Percentiles rank a stretch among this genome's conserved stretches.
Conservation (phyloP, 2,329 filamentous ascomycete species). For the Arthrobotrys conoides region DNA sequence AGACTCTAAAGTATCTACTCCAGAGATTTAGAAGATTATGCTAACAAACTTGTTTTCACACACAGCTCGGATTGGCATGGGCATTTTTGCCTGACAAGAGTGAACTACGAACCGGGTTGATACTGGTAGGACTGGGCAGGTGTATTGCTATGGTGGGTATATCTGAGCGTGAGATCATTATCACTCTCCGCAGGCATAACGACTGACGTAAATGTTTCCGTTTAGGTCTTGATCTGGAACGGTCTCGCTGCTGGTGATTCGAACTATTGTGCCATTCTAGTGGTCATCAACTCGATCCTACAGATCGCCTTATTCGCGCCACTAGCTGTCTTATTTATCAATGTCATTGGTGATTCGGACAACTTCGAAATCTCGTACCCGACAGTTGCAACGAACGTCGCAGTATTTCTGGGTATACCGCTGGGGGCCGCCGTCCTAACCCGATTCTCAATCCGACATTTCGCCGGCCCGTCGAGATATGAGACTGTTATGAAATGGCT, state of each 20-base stretch:
- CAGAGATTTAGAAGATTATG: not conserved
- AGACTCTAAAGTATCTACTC: slow-evolving; percentile 32
- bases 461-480: slow-evolving; percentile 75
- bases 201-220: not conserved
- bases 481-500: slow-evolving; percentile 79
- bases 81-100: slow-evolving; percentile 75
- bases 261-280: slow-evolving; percentile 86
- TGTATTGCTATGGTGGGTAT: slow-evolving; percentile 87
- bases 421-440: slow-evolving; percentile 84
- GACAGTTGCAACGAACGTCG: slow-evolving; percentile 83
- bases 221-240: slow-evolving; percentile 80
- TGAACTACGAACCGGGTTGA: slow-evolving; percentile 76
- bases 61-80: slow-evolving; percentile 77
- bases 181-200: not conserved
- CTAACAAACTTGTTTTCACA: not conserved
- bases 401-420: slow-evolving; percentile 86
- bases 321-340: slow-evolving; percentile 78
- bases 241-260: slow-evolving; percentile 80
- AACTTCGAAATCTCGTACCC: slow-evolving; percentile 71
- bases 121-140: slow-evolving; percentile 84
- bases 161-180: not conserved
- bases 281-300: slow-evolving; percentile 80
- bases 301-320: slow-evolving; percentile 82
- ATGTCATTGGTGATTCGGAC: slow-evolving; percentile 68
- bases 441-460: slow-evolving; percentile 74